phyloP scores from a whole-genome alignment of 495 filamentous ascomycete genomes.

The Durotheca rogersii region DNA sequence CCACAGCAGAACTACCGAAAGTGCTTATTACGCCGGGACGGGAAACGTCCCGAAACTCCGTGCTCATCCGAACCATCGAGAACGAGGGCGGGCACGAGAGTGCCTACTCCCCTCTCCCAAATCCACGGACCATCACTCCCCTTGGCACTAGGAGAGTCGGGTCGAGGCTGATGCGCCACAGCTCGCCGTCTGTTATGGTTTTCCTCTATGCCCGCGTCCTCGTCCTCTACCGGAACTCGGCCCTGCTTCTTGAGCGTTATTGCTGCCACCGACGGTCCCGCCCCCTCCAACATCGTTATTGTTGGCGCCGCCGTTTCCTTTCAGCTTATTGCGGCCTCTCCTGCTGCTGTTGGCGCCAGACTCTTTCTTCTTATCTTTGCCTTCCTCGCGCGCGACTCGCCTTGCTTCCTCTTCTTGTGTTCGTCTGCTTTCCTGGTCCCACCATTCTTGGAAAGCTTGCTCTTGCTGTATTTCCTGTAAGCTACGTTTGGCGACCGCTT shows the following conservation, averaged over 20 bases:
- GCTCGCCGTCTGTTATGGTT: slow-evolving; percentile 11
- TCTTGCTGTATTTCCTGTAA: slow-evolving; percentile 93
- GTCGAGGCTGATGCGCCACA: background rate
- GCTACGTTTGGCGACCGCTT: slow-evolving; percentile 81
- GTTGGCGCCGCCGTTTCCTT: slow-evolving; percentile 2
- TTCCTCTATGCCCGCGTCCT: slow-evolving; percentile 25
- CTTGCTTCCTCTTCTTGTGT: slow-evolving; percentile 64
- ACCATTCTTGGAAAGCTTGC: slow-evolving; percentile 97
- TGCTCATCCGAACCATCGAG: slow-evolving; percentile 1
- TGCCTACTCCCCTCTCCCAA: too few species aligned
- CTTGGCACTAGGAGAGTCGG: too few species aligned
- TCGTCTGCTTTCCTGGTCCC: slow-evolving; percentile 84
- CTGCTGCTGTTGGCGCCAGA: slow-evolving; percentile 12
- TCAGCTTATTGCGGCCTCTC: slow-evolving; percentile 19
- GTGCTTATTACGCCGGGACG: too few species aligned
- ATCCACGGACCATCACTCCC: too few species aligned
- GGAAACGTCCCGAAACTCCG: slow-evolving; percentile 19
- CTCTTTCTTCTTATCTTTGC: slow-evolving; percentile 33
- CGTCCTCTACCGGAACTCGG: slow-evolving; percentile 20
- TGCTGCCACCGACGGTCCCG: background rate
- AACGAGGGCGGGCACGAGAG: too few species aligned
- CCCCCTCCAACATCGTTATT: slow-evolving; percentile 3
- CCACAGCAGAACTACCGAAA: too few species aligned
- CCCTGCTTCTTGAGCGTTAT: slow-evolving; percentile 6
- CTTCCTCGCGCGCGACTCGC: slow-evolving; percentile 32